Base-by-base conservation (phyloP, 106 monocot species). In the Dactylorhiza incarnata region DNA sequence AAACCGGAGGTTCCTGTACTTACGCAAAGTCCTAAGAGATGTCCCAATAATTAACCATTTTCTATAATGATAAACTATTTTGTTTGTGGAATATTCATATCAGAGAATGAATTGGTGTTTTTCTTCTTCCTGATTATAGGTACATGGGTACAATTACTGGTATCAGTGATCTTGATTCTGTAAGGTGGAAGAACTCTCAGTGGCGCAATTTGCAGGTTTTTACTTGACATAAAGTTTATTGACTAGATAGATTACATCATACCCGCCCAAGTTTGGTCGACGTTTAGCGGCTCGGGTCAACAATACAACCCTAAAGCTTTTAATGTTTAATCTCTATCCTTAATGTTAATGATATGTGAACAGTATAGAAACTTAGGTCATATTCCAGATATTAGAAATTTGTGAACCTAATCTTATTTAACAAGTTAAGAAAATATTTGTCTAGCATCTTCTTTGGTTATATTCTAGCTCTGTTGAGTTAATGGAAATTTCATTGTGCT, bases 81-180 rank as follows among this genome's bases (percentile, higher is more conserved):
- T 37, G 37, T 37, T 37, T 37, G 0, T 37, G 37, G 37, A 37
- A 37, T 37, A 37, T 37, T 37, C 37, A 37, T 37, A 37, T 37
- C 37, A n/a, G 23, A 71, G 4, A 48, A 0, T 72, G 12, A 72
- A 13, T 65, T 26, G 10, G 10, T 49, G 22, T 12, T 71, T 6
- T 49, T 72, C 47, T 49, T 69, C 13, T 69, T 73, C 24, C 71
- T 79, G 61, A 3, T 51, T 74, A 52, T 85, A 96, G 96, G 71
- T 93, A 93, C 71, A 96, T 93, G 96, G 96, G 96, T 72, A 96
- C 96, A 74, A 87, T 96, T 75, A 96, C 93, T 11, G 93, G 96
- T 65, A 90, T 96, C 50, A 91, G 84, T 62, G 96, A 94, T 85
- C 73, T 97, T 45, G 96, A 94, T 87, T 85, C 91, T 45, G 77